Conservation (phyloP, 208 protist genomes). For the Strigomonas culicis region DNA sequence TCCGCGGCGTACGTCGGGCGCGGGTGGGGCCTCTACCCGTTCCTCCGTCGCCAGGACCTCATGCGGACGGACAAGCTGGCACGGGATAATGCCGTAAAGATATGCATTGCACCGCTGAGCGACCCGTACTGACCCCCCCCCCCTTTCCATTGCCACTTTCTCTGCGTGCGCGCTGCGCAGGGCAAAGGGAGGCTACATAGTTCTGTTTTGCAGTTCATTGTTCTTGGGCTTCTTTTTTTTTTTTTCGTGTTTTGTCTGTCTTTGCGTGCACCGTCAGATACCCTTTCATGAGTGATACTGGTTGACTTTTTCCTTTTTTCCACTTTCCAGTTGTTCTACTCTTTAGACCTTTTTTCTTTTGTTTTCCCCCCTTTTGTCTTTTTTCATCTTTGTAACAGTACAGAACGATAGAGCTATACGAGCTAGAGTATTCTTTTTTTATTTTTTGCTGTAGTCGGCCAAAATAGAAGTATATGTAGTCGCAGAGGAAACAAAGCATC, state of each 20-base stretch:
- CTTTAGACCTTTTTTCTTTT: background rate
- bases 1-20: constrained; percentile 39
- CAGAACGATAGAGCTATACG: background rate
- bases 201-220: background rate
- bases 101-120: constrained; percentile 63
- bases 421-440: background rate
- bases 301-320: constrained; percentile 1
- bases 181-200: background rate
- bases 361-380: constrained; percentile 1
- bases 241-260: too few relatives aligned
- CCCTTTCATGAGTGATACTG: background rate
- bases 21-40: constrained; percentile 68
- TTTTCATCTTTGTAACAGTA: background rate
- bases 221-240: background rate
- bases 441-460: background rate
- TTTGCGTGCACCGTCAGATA: background rate
- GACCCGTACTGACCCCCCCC: constrained; percentile 42
- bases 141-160: constrained; percentile 2
- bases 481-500: background rate
- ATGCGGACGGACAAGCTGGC: constrained; percentile 65
- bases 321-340: background rate
- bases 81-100: constrained; percentile 63
- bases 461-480: background rate
- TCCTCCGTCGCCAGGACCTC: constrained; percentile 55
- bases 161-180: background rate